These are phyloP conservation scores for Coleophoma crateriformis DNA, from an alignment of 2,329 filamentous ascomycete genomes.

Conservation along the genomic window DNA sequence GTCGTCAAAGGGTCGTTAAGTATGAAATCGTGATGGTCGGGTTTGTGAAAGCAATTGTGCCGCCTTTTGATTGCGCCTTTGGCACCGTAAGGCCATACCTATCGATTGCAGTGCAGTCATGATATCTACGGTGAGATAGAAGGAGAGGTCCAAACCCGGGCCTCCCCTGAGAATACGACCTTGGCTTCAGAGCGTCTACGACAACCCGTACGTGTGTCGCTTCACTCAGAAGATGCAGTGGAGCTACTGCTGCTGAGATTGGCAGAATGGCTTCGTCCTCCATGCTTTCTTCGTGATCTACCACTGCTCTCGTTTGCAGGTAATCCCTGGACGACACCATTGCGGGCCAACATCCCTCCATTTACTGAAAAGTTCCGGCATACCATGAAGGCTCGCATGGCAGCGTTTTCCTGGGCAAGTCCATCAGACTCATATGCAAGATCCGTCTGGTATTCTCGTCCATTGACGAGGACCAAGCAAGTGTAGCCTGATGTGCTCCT, in stretches of 20 bases:
- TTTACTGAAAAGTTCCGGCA: constrained; percentile 97
- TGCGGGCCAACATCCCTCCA: constrained; percentile 78
- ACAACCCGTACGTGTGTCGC: constrained; percentile 3
- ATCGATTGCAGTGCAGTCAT: too few species aligned
- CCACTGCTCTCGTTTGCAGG: constrained; percentile 37
- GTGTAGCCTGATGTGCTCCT: constrained; percentile 70
- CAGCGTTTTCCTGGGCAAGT: constrained; percentile 86
- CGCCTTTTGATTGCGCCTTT: constrained; percentile 14
- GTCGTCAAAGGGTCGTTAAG: constrained; percentile 4
- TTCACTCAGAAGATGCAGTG: constrained; percentile 25
- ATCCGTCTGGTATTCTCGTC: constrained; percentile 92
- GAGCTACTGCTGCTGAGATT: constrained; percentile 28
- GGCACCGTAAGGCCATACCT: too few species aligned
- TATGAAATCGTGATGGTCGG: constrained; percentile 10
- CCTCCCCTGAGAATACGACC: too few species aligned
- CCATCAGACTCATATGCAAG: constrained; percentile 75
- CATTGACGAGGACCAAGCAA: constrained; percentile 91
- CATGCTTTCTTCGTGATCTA: constrained; percentile 21
- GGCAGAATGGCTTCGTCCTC: constrained; percentile 25
- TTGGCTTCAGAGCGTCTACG: too few species aligned
- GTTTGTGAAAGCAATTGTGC: constrained; percentile 10
- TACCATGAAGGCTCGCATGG: constrained; percentile 95
- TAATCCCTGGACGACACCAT: constrained; percentile 62
- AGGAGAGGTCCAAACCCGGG: too few species aligned
- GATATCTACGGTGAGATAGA: too few species aligned